Conservation (phyloP, 1,284 basidiomycete species). For the Apiotrichum veenhuisii region DNA sequence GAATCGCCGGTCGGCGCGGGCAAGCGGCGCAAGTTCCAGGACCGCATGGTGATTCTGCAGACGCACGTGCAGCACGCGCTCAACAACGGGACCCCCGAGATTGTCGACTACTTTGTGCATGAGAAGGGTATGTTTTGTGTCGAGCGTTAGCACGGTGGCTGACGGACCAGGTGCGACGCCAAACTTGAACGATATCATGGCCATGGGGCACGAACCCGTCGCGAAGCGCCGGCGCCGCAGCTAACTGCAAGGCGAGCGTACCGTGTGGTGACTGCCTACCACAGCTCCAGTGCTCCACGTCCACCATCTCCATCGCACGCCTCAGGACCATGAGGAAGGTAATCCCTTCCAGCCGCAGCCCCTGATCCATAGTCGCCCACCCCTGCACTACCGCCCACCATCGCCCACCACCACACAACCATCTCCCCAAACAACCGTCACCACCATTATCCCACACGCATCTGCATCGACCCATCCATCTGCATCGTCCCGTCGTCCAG, state of each 20-base stretch:
- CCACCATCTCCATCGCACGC: too few species aligned
- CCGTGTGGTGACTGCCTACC: too few species aligned
- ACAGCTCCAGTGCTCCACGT: too few species aligned
- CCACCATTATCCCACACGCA: too few species aligned
- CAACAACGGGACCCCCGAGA: constrained; percentile 54
- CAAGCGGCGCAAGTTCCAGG: constrained; percentile 21
- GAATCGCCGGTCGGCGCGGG: constrained; percentile 20
- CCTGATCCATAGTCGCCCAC: too few species aligned
- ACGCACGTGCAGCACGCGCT: constrained; percentile 47
- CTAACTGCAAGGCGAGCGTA: not conserved
- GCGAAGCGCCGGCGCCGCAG: not conserved
- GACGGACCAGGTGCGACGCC: constrained; percentile 11
- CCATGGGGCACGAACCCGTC: not conserved
- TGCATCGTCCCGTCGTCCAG: too few species aligned
- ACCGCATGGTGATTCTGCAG: constrained; percentile 26
- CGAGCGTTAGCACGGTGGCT: not conserved
- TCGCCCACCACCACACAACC: too few species aligned
- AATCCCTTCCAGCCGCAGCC: too few species aligned
- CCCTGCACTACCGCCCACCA: too few species aligned
- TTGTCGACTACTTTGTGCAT: constrained; percentile 67
- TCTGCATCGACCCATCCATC: too few species aligned
- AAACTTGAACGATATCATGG: constrained; percentile 15
- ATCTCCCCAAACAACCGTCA: too few species aligned
- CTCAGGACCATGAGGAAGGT: too few species aligned
- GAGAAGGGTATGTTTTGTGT: constrained; percentile 60